These are phyloP conservation scores for Neurospora terricola DNA, from an alignment of 495 filamentous ascomycete species.

Conservation along the genomic window DNA sequence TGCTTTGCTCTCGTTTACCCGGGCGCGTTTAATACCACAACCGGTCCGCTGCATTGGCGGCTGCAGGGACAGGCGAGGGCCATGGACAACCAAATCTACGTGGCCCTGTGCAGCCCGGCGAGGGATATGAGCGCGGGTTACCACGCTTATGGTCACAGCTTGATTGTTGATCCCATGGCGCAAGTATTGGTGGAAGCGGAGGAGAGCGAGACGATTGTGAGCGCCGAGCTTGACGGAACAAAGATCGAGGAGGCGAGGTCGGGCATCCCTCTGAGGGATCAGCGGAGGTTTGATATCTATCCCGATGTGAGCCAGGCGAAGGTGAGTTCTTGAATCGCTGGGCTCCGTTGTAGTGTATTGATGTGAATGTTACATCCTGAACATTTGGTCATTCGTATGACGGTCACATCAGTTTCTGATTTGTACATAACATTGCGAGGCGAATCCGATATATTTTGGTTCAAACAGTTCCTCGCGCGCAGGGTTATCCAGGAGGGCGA, in stretches of 20 bases:
- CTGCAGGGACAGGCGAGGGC: conserved; percentile 75
- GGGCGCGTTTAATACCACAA: conserved; percentile 91
- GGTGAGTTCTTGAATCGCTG: conserved; percentile 19
- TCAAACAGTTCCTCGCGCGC: neutral
- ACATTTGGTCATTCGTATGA: neutral
- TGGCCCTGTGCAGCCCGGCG: conserved; percentile 85
- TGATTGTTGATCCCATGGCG: conserved; percentile 86
- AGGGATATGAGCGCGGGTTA: conserved; percentile 70
- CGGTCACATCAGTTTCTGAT: neutral
- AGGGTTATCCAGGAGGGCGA: neutral
- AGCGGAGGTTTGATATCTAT: conserved; percentile 94
- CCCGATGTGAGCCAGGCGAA: conserved; percentile 64
- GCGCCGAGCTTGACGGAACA: conserved; percentile 60
- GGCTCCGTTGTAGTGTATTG: neutral
- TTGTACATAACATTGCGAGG: neutral
- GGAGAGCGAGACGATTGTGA: conserved; percentile 65
- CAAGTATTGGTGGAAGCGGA: conserved; percentile 62
- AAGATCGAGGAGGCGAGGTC: conserved; percentile 68
- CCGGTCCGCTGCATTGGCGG: conserved; percentile 85
- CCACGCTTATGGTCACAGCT: conserved; percentile 83
- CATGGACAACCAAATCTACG: conserved; percentile 91
- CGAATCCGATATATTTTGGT: neutral
- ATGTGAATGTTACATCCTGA: neutral
- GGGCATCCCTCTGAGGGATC: conserved; percentile 73
- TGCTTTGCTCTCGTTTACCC: conserved; percentile 84